Conservation (phyloP, 208 protist species). For the Acanthamoeba sp. region DNA sequence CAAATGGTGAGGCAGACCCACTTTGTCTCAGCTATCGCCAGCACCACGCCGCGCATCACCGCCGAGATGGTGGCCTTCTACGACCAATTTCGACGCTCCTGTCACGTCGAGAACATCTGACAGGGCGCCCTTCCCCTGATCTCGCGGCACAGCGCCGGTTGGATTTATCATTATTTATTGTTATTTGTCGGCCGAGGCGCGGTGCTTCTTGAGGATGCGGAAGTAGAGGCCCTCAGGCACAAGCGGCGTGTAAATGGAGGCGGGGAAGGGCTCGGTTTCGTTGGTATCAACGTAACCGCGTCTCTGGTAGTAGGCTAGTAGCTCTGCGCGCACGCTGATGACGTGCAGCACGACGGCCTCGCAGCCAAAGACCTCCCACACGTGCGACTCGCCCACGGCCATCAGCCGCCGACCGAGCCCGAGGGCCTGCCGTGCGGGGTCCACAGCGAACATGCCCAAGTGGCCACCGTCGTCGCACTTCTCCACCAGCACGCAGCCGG, state of each 20-base stretch:
- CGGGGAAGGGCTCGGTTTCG: conserved; percentile 38
- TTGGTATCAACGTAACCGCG: conserved; percentile 55
- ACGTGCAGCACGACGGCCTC: conserved; percentile 40
- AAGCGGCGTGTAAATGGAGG: conserved; percentile 37
- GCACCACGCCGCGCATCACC: conserved; percentile 28
- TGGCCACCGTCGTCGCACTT: conserved; percentile 39
- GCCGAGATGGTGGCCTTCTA: conserved; percentile 68
- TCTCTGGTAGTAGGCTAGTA: conserved; percentile 51
- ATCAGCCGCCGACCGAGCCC: conserved; percentile 1
- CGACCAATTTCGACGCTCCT: conserved; percentile 31
- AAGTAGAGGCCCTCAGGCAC: conserved; percentile 49
- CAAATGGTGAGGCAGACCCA: conserved; percentile 50
- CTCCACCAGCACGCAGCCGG: conserved; percentile 33
- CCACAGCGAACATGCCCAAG: conserved; percentile 52
- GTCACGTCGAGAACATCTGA: conserved; percentile 40
- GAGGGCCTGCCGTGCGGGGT: conserved; percentile 18
- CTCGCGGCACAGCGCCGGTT: too few relatives aligned
- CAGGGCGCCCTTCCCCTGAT: too few relatives aligned
- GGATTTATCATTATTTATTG: conserved; percentile 1
- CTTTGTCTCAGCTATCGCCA: conserved; percentile 39
- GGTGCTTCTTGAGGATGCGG: conserved; percentile 59
- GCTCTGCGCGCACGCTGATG: conserved; percentile 27
- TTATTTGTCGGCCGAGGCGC: too few relatives aligned
- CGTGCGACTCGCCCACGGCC: conserved; percentile 1
- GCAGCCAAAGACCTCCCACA: conserved; percentile 20